A percentile compares a stretch with the other conserved stretches of the same genome.
Conservation (phyloP, 169 alveolate genomes). For the Cryptosporidium parvum region DNA sequence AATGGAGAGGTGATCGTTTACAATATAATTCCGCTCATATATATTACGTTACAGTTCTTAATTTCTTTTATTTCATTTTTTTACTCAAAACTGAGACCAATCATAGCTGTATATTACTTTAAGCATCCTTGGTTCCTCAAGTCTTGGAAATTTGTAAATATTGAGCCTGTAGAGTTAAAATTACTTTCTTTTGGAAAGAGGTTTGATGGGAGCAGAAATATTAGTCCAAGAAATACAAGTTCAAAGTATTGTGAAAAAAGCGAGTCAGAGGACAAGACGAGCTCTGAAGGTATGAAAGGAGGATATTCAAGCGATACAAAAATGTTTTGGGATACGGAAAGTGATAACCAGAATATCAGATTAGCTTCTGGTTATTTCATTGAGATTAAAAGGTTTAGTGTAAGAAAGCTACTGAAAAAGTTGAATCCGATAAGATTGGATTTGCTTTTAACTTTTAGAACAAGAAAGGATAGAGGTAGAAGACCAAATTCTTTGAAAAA, state of each 20-base stretch:
- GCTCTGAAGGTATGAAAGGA: not conserved
- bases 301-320: conserved; percentile 13
- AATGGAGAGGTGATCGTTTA: conserved; percentile 42
- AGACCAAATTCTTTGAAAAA: conserved; percentile 56
- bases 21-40: conserved; percentile 43
- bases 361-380: conserved; percentile 67
- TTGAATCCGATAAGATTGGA: conserved; percentile 66
- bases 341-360: conserved; percentile 37
- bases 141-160: conserved; percentile 69
- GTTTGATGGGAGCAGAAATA: conserved; percentile 2
- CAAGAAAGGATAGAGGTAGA: conserved; percentile 67
- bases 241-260: not conserved
- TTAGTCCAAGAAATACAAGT: not conserved
- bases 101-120: conserved; percentile 52
- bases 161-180: conserved; percentile 54
- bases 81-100: conserved; percentile 56
- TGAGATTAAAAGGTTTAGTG: conserved; percentile 67
- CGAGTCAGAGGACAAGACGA: not conserved
- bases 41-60: conserved; percentile 35
- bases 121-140: conserved; percentile 75
- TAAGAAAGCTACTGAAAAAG: conserved; percentile 47
- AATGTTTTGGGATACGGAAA: conserved; percentile 40
- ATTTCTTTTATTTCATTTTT: conserved; percentile 48
- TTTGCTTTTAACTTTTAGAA: conserved; percentile 55
- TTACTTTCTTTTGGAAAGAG: conserved; percentile 58